Conservation (phyloP, 179 eudicot genomes). For the Carnegiea gigantea region DNA sequence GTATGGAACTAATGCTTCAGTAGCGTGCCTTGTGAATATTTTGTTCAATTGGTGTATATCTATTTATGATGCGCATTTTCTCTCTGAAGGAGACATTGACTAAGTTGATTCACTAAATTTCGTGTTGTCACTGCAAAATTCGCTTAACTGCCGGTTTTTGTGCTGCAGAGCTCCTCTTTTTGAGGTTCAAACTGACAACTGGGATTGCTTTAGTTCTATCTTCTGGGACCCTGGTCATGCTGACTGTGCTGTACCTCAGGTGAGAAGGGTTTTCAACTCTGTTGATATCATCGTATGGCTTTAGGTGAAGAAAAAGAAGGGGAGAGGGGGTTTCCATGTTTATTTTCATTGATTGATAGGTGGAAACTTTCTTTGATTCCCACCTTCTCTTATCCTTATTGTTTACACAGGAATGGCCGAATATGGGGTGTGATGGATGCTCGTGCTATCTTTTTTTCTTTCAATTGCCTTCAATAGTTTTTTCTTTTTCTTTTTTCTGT, state of each 20-base stretch:
- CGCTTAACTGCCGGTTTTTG: conserved; percentile 13
- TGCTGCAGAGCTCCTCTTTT: conserved; percentile 92
- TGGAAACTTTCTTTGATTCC: neutral
- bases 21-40: neutral
- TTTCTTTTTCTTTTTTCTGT: neutral
- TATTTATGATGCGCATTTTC: neutral
- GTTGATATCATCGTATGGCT: neutral
- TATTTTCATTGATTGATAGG: neutral
- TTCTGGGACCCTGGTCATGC: conserved; percentile 91
- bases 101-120: neutral
- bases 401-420: neutral
- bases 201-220: conserved; percentile 87
- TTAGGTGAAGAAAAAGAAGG: neutral
- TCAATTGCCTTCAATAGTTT: neutral
- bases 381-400: neutral
- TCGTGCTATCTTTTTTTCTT: neutral
- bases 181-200: conserved; percentile 88
- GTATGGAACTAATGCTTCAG: neutral
- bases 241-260: conserved; percentile 98
- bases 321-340: neutral
- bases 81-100: neutral
- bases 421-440: neutral
- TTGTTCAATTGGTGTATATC: neutral
- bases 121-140: neutral
- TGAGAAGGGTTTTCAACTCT: conserved; percentile 28